Base-by-base conservation (phyloP, 345 rosid genomes). In the Salix viminalis region DNA sequence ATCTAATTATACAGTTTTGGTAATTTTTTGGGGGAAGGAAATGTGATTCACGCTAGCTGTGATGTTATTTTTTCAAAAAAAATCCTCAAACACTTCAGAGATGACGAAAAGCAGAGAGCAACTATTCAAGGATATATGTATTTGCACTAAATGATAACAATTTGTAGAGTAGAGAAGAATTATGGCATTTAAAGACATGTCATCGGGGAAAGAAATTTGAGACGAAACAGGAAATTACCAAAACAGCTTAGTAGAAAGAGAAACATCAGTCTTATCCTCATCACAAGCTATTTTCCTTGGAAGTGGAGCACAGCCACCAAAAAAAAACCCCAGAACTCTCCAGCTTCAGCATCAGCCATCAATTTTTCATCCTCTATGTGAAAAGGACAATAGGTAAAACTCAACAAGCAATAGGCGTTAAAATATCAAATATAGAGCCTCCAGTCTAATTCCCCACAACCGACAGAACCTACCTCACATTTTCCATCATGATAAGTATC, bases 301-400 rank as follows among this genome's bases (percentile, higher is more conserved):
- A 80, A 96, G 97, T 71, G 99, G 99, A 89, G 99, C 99, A 89
- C 90, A 94, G 18, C 99, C 99, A 81, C 99, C 98, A 83, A 96
- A 94, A 96, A 94, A 60, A 92, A 80, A 44, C 86, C 94, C 99
- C 97, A 96, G 86, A 96, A 96, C 69, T 96, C 99, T 76, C 99
- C 98, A 84, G 93, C 86, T 80, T 92, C 99, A 77, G 94, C 91
- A 92, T 92, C 99, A 79, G 97, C 97, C 99, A 96, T 96, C 87
- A 96, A 83, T 82, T 85, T 94, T 75, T 97, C 99, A 84, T 94
- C 99, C 92, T 94, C 98, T 94, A 75, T 75, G 79, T 61, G 36
- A 78, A 79, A 66, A 46, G 58, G 24, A 79, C 28, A 79, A 9
- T 61, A 81, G 52, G 62, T 54, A 81, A 39, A 46, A 73, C 24